Evolutionary conservation across 371 early-diverging fungal species (phyloP).

Genomic region (Synchytrium microbalum): DNA sequence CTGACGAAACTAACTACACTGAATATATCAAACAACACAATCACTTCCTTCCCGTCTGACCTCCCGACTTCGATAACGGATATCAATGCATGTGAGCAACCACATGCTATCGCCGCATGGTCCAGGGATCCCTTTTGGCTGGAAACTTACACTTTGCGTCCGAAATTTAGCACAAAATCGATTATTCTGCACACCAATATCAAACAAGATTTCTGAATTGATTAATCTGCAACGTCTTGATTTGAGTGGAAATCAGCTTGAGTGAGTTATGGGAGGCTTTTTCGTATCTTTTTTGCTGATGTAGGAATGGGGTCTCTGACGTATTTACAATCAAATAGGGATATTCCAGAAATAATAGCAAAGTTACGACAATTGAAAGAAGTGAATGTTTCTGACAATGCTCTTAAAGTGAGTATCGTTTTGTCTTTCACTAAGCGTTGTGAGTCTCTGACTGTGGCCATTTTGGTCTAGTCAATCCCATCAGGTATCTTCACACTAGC

Average conservation of each 20-base stretch:
- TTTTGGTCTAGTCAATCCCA: constrained; percentile 27
- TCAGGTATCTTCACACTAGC: constrained; percentile 35
- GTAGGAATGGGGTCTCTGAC: constrained; percentile 18
- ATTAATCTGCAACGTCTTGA: constrained; percentile 40
- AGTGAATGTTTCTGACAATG: constrained; percentile 42
- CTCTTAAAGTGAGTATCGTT: constrained; percentile 28
- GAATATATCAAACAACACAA: constrained; percentile 30
- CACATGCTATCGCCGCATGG: neutral
- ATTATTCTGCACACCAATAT: constrained; percentile 33
- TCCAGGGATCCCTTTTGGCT: neutral
- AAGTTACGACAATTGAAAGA: constrained; percentile 39
- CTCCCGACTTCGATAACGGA: constrained; percentile 25
- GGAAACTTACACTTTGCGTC: neutral
- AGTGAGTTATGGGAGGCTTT: constrained; percentile 35
- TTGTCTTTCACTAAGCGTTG: constrained; percentile 23
- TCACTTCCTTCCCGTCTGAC: constrained; percentile 33
- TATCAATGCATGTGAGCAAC: constrained; percentile 17
- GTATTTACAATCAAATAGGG: constrained; percentile 10
- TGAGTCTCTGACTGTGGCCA: constrained; percentile 13
- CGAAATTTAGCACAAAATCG: constrained; percentile 23
- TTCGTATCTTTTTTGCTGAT: constrained; percentile 26
- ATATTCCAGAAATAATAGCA: constrained; percentile 37
- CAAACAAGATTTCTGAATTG: constrained; percentile 33
- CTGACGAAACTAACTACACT: constrained; percentile 12
- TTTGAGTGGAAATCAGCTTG: constrained; percentile 47